Conservation (phyloP, 345 rosid genomes). For the Acer saccharum region DNA sequence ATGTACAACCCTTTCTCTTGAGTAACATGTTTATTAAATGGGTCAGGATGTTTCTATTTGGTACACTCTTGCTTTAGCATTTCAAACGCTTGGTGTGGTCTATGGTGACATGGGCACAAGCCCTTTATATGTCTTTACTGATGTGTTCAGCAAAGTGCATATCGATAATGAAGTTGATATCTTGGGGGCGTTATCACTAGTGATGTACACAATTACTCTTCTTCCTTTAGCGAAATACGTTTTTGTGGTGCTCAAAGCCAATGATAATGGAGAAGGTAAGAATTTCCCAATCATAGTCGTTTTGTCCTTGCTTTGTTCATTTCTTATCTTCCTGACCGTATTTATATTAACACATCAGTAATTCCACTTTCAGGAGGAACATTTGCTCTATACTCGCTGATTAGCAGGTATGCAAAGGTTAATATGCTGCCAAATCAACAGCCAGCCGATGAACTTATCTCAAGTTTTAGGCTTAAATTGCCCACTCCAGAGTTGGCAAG, state of each 20-base stretch:
- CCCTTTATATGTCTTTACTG: slow-evolving; percentile 90
- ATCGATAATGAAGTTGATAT: slow-evolving; percentile 80
- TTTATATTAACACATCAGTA: slow-evolving; percentile 17
- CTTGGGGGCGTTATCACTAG: slow-evolving; percentile 91
- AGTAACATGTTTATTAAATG: slow-evolving; percentile 25
- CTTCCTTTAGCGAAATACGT: slow-evolving; percentile 88
- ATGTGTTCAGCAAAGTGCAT: slow-evolving; percentile 90
- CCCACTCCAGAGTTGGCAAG: slow-evolving; percentile 96
- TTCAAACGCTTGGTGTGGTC: slow-evolving; percentile 97
- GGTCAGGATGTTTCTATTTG: slow-evolving; percentile 71
- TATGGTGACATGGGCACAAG: slow-evolving; percentile 99
- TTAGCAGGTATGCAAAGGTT: slow-evolving; percentile 89
- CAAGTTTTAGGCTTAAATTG: slow-evolving; percentile 85
- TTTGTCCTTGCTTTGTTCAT: background rate
- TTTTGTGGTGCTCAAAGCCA: slow-evolving; percentile 94
- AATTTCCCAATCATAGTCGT: background rate
- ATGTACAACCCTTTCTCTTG: background rate
- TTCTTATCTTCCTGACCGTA: background rate
- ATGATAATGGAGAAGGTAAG: slow-evolving; percentile 94
- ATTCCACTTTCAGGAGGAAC: slow-evolving; percentile 80
- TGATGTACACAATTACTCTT: slow-evolving; percentile 90
- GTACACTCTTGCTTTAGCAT: slow-evolving; percentile 73
- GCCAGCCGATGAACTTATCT: slow-evolving; percentile 89
- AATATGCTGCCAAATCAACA: slow-evolving; percentile 91
- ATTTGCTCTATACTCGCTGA: slow-evolving; percentile 87